A percentile compares a stretch with the other conserved stretches of the same genome.
These are phyloP conservation scores for Nicotiana obtusifolia DNA, from an alignment of 257 asterid genomes.

Conservation along the genomic window DNA sequence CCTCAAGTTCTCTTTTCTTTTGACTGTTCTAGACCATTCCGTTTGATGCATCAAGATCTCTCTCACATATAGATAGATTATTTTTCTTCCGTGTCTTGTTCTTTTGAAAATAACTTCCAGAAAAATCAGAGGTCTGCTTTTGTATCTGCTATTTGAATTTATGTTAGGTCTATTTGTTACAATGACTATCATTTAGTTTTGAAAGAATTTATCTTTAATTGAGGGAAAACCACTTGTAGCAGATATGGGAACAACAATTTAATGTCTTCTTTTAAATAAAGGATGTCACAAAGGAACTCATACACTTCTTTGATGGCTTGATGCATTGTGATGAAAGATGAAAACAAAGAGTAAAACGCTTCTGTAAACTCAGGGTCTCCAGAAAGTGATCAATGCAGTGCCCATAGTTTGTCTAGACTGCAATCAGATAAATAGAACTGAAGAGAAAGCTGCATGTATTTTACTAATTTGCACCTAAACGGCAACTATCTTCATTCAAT, in stretches of 20 bases:
- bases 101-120: background rate
- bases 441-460: background rate
- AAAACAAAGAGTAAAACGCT: background rate
- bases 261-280: background rate
- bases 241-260: background rate
- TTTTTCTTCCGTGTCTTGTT: background rate
- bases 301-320: background rate
- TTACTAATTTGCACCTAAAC: background rate
- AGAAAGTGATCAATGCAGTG: background rate
- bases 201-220: background rate
- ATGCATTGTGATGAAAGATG: background rate
- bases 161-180: background rate
- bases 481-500: background rate
- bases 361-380: background rate
- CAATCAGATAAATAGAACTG: background rate
- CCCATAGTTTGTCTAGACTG: background rate
- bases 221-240: background rate
- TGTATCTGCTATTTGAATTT: constrained; percentile 2
- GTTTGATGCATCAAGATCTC: background rate
- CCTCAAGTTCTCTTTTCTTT: background rate
- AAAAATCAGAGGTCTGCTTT: background rate
- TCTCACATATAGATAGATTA: background rate
- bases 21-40: background rate
- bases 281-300: background rate
- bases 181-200: background rate